Evolutionary conservation across 768 basidiomycete genomes (phyloP), one percentile per base, ranked within the genome.

Genomic region (Tulasnella sp.): DNA sequence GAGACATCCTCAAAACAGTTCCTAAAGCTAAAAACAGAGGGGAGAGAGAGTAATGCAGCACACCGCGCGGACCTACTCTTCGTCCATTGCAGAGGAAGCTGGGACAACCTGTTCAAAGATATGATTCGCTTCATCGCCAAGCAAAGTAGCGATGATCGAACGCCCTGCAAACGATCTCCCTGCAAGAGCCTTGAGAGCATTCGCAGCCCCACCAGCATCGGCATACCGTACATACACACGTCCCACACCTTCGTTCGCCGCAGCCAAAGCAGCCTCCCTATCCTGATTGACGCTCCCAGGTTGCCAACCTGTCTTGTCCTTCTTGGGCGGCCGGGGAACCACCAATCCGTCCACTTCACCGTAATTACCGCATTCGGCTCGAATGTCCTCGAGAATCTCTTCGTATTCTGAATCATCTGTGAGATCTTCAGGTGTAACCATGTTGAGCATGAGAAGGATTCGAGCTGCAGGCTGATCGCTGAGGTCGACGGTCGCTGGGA

Each of bases 401-500:
- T 90, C 89, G 82, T 97, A 99, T 81, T 99, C 97, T 77, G 91
- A 85, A 81, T 99, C 97, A 80, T 94, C 91, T 22, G 87, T 83
- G 68, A 99, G 88, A 81, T 99, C 97, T 67, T 99, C 97, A 0
- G 93, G 82, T 0, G 93, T 93, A 79, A 99, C 95, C 97, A 99
- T 99, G 87, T 99, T 99, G 81, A 99, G 85, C 91, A 99, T 93
- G 82, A 99, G 91, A 80, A 99, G 88, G 81, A 97, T 96, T 45
- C 94, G 90, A 36, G 94, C 88, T 29, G 80, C 71, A 74, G 91
- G 88, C 45, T 83, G 85, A 74, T 86, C 85, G 72, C 84, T 85
- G 29, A 67, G 52, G 81, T 93, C 92, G 74, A 91, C 91, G 9
- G 92, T 45, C 14, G 54, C 92, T 75, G 93, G 93, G 89, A 95